Percentiles rank a stretch among this genome's conserved stretches.
These are phyloP conservation scores for Escallonia rubra DNA, from an alignment of 129 eudicot genomes.

Conservation along the genomic window DNA sequence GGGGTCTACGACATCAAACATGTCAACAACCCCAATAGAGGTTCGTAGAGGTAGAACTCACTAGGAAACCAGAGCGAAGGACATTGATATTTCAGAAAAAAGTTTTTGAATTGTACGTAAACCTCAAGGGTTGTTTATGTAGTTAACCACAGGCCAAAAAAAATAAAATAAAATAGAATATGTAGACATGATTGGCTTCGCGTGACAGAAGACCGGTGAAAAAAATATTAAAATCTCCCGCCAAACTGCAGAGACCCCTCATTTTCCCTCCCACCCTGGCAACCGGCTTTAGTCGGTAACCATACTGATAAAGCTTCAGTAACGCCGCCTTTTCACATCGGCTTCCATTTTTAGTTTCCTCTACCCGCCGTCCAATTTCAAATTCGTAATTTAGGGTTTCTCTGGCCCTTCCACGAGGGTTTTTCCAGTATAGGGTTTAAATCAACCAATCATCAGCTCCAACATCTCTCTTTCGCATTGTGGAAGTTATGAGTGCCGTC, in stretches of 20 bases:
- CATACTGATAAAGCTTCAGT: not conserved
- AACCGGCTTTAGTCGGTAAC: not conserved
- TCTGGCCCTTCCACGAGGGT: not conserved
- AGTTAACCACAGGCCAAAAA: not conserved
- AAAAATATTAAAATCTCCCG: conserved; percentile 9
- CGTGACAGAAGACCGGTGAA: not conserved
- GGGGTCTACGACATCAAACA: too few species aligned
- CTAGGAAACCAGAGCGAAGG: too few species aligned
- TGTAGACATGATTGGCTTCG: not conserved
- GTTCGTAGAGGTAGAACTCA: too few species aligned
- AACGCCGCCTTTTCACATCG: not conserved
- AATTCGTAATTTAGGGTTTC: not conserved
- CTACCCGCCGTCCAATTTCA: not conserved
- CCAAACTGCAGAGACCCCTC: conserved; percentile 3
- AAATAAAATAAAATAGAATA: not conserved
- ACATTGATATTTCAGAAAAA: too few species aligned
- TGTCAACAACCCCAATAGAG: too few species aligned
- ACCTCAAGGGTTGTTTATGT: too few species aligned
- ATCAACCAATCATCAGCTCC: not conserved
- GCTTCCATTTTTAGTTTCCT: not conserved
- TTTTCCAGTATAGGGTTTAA: conserved; percentile 5
- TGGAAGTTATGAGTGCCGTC: conserved; percentile 65
- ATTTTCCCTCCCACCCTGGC: conserved; percentile 1
- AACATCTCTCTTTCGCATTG: not conserved
- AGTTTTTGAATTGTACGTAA: too few species aligned